phyloP scores from a whole-genome alignment of 2,329 filamentous ascomycete genomes.

The Polytolypa hystricis region DNA sequence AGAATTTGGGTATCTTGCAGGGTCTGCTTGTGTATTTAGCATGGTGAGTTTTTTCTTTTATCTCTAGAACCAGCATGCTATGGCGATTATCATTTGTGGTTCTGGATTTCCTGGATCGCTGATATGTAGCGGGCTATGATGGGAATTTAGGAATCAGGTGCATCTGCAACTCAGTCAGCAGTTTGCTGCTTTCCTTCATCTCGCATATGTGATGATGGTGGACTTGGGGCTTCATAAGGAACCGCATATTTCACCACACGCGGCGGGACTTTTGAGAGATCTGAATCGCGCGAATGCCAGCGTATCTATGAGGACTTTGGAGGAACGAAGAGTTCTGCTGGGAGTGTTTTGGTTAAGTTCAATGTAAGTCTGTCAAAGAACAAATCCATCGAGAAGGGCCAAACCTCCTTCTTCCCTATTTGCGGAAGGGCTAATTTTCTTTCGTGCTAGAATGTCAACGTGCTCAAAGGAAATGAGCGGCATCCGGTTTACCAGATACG shows the following conservation, averaged over 20 bases:
- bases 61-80: no score
- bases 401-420: no score
- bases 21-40: not conserved
- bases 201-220: not conserved
- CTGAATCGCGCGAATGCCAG: not conserved
- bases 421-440: not conserved
- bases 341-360: constrained; percentile 1
- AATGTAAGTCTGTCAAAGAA: no score
- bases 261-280: not conserved
- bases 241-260: not conserved
- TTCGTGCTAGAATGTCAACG: not conserved
- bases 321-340: not conserved
- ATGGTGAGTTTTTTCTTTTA: constrained; percentile 1
- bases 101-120: not conserved
- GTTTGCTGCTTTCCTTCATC: not conserved
- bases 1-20: not conserved
- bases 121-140: not conserved
- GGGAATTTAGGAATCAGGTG: not conserved
- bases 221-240: not conserved
- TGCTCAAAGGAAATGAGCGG: not conserved
- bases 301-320: not conserved
- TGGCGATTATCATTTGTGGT: not conserved
- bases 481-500: not conserved
- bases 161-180: not conserved
- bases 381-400: not conserved